Conservation (phyloP, 1,139 yeast genomes). For the Ogataea hybrid region DNA sequence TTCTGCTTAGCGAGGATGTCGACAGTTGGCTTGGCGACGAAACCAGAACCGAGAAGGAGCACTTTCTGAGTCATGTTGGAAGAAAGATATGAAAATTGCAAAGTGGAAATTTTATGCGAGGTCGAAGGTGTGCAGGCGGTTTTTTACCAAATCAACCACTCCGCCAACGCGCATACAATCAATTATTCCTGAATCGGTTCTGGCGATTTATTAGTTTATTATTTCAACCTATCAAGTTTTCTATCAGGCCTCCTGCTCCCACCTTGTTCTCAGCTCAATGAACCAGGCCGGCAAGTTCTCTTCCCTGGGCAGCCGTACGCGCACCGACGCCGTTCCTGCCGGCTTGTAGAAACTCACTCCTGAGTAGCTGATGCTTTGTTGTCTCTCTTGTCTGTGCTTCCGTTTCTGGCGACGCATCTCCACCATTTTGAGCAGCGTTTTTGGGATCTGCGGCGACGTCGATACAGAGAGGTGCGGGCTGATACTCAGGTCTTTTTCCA, state of each 20-base stretch:
- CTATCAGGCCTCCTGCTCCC: conserved; percentile 43
- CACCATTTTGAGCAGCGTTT: conserved; percentile 52
- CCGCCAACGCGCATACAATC: not conserved
- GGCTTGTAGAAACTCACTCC: conserved; percentile 21
- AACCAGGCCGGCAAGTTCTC: conserved; percentile 72
- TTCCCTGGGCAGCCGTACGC: conserved; percentile 57
- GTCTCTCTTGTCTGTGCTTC: conserved; percentile 16
- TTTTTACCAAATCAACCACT: not conserved
- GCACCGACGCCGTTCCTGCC: conserved; percentile 10
- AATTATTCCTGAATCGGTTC: not conserved
- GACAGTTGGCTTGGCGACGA: conserved; percentile 97
- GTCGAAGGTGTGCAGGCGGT: conserved; percentile 5
- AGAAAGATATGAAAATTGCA: not conserved
- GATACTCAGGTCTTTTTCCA: conserved; percentile 10
- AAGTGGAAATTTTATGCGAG: conserved; percentile 7
- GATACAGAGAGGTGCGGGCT: conserved; percentile 38
- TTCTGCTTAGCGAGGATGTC: conserved; percentile 81
- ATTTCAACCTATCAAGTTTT: not conserved
- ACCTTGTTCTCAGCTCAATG: conserved; percentile 52
- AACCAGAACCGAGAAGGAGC: conserved; percentile 92
- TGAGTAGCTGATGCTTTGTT: not conserved
- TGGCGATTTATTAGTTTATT: not conserved
- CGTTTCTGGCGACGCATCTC: conserved; percentile 47
- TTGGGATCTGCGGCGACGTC: conserved; percentile 69
- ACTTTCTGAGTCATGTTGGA: conserved; percentile 41